Percentiles rank a stretch among this genome's conserved stretches.
Evolutionary conservation across 495 filamentous ascomycete species (phyloP).

Genomic region (Hypoxylon cercidicola): DNA sequence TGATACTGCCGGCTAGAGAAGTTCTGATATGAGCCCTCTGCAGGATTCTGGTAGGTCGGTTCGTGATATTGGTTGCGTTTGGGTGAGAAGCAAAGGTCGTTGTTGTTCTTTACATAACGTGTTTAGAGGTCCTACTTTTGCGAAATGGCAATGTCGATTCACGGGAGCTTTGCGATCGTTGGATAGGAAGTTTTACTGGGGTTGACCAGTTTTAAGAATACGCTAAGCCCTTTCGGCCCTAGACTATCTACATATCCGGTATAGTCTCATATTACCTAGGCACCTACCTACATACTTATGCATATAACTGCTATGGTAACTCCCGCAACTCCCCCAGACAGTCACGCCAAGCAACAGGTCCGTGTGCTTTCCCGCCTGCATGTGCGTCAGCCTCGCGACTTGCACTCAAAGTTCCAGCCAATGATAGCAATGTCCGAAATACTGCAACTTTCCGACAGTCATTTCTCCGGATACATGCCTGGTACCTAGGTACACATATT

Average conservation of each 20-base stretch:
- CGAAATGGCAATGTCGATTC: slow-evolving; percentile 32
- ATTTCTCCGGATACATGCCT: no score
- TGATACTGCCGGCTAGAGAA: slow-evolving; percentile 31
- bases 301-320: no score
- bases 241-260: slow-evolving; percentile 7
- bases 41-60: slow-evolving; percentile 14
- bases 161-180: slow-evolving; percentile 40
- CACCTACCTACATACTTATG: no score
- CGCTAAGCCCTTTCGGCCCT: slow-evolving; percentile 7
- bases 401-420: no score
- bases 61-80: slow-evolving; percentile 17
- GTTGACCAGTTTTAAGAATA: slow-evolving; percentile 16
- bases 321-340: no score
- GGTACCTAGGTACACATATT: no score
- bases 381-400: no score
- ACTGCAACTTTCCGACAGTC: no score
- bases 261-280: slow-evolving; percentile 15
- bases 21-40: slow-evolving; percentile 13
- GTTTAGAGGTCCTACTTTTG: slow-evolving; percentile 25
- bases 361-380: no score
- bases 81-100: background rate
- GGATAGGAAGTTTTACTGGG: slow-evolving; percentile 39
- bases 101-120: no score
- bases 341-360: no score
- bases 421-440: no score